Base-by-base conservation (phyloP, 2,329 filamentous ascomycete species). In the Aureobasidium sp. region DNA sequence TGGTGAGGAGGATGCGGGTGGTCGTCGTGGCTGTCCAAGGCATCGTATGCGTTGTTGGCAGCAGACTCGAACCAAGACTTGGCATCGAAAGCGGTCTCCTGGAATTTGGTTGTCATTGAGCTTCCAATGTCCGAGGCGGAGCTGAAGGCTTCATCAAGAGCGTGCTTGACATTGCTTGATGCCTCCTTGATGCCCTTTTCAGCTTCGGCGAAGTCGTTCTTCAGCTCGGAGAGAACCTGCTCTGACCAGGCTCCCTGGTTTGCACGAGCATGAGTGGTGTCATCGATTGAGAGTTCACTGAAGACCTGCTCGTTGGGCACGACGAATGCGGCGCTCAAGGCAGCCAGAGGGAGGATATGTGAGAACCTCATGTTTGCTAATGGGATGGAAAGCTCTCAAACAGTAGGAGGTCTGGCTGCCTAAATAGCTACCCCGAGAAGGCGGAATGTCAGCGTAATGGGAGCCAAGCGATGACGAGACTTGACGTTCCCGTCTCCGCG, bases 301-400 rank as follows among this genome's bases (percentile, higher is more conserved):
- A 81, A 75, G 22, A 81, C 72, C 61, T 79, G 69, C 65, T 81
- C 75, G 52, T 82, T 76, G 17, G 81, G 80, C 53, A 85, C 73
- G 63, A 84, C 79, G 59, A 84, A 77, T 29, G 81, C 81, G 58
- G 79, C 73, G 65, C 77, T 73, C 55, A 81, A 65, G 34, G 80
- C 79, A 67, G 78, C 77, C 55, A 83, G 72, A 62, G 80, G 78
- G 64, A 84, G 69, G 48, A 83, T 66, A 52, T 73, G 73, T 57
- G 72, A 71, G 69, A 81, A 72, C 73, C 77, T 82, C 80, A 83
- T 83, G 48, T 64, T 75, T 53, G 44, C 25, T 41, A 34, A 34
- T 47, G 22, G 39, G 27, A 61, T 47, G 31, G 22, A 49, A 25
- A 42, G 22, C 34, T 47, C 15, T 37, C 55, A 37, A 48, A 47